Conservation (phyloP, 306 rosid species). For the apple (Malus domestica) region DNA sequence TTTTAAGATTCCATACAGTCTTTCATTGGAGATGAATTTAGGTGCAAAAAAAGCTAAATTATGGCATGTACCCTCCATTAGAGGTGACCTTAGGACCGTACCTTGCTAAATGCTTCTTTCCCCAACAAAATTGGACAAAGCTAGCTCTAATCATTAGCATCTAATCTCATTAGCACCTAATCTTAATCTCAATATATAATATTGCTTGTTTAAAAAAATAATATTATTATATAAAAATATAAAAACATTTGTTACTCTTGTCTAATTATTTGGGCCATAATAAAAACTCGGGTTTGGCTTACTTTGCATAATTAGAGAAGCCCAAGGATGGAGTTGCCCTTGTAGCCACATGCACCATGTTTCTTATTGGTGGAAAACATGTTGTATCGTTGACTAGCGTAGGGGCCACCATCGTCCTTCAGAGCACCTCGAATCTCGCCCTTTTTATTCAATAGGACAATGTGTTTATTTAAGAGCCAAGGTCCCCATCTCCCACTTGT, state of each 20-base stretch:
- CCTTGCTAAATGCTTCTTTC: neutral
- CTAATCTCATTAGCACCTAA: neutral
- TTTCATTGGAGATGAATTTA: no score
- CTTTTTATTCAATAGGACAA: neutral
- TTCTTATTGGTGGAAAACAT: neutral
- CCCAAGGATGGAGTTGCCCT: neutral
- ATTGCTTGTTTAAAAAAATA: no score
- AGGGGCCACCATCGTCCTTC: neutral
- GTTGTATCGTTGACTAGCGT: no score
- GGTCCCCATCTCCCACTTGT: neutral
- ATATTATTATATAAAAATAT: neutral
- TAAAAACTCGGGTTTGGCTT: neutral
- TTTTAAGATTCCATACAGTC: no score
- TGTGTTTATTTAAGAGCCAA: constrained; percentile 9
- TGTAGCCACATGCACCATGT: constrained; percentile 5
- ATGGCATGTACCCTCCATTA: no score
- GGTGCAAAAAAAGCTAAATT: no score
- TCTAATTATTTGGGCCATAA: neutral
- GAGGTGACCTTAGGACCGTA: neutral
- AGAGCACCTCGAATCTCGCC: constrained; percentile 25
- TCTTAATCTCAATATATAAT: no score
- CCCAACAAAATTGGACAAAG: neutral
- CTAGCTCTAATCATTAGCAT: neutral
- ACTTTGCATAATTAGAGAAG: neutral
- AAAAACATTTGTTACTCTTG: neutral